Percentiles rank a stretch among this genome's conserved stretches.
Conservation (phyloP, 352 stramenopile species). For the Halophytophthora polymorphica region DNA sequence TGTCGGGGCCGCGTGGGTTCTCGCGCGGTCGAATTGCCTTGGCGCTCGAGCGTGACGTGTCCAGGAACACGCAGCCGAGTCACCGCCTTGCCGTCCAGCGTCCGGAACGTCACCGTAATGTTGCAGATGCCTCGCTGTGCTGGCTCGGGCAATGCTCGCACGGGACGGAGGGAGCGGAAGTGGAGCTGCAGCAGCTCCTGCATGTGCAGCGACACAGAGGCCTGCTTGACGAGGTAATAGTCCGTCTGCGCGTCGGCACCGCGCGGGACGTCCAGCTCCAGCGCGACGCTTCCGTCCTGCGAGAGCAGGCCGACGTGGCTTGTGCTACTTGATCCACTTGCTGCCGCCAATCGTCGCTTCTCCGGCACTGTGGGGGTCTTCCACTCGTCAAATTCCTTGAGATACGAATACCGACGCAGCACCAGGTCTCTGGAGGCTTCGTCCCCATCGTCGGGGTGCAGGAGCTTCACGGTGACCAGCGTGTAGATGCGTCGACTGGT, state of each 20-base stretch:
- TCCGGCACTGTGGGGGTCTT: conserved; percentile 25
- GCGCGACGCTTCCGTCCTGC: conserved; percentile 40
- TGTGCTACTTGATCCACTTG: conserved; percentile 14
- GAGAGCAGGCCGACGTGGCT: conserved; percentile 53
- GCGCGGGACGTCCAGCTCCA: conserved; percentile 51
- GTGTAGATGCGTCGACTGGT: conserved; percentile 54
- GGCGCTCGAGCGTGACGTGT: conserved; percentile 17
- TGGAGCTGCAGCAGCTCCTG: conserved; percentile 46
- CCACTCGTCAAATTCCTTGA: conserved; percentile 65
- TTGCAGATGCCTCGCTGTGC: conserved; percentile 12
- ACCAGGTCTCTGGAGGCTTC: background rate
- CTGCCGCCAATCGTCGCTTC: conserved; percentile 32
- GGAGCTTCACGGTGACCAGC: conserved; percentile 41
- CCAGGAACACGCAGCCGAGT: conserved; percentile 5
- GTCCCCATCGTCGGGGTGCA: background rate
- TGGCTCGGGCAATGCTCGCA: conserved; percentile 13
- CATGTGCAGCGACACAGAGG: conserved; percentile 34
- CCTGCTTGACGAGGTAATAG: conserved; percentile 62
- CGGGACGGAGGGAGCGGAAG: conserved; percentile 31
- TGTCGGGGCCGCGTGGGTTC: conserved; percentile 2
- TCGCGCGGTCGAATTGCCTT: background rate
- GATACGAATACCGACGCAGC: conserved; percentile 44
- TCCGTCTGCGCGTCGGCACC: conserved; percentile 50
- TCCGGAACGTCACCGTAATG: conserved; percentile 33
- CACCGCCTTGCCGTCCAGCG: conserved; percentile 14